A percentile compares a stretch with the other conserved stretches of the same genome.
Conservation (phyloP, 202 grass and related monocot species). For the Setaria viridis region DNA sequence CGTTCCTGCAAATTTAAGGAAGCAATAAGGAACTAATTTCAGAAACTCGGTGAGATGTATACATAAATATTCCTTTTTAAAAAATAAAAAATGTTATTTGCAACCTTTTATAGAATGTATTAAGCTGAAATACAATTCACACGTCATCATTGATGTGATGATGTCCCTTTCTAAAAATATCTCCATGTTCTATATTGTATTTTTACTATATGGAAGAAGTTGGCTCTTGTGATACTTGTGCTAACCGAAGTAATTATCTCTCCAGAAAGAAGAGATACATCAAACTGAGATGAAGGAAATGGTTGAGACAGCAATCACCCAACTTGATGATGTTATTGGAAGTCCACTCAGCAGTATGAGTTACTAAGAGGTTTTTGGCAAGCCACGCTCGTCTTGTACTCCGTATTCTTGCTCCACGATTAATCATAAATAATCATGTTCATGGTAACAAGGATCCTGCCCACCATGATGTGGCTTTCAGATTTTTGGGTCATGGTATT, state of each 20-base stretch:
- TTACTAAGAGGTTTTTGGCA: background rate
- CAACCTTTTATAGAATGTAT: background rate
- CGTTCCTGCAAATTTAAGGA: background rate
- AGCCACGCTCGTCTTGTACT: background rate
- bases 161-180: background rate
- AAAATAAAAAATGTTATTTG: background rate
- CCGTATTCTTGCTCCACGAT: too few relatives aligned
- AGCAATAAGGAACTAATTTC: background rate
- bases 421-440: slow-evolving; percentile 1
- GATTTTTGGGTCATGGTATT: background rate
- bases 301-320: slow-evolving; percentile 45
- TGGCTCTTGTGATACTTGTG: background rate
- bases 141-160: background rate
- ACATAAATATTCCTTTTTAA: background rate
- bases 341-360: slow-evolving; percentile 42
- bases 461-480: background rate
- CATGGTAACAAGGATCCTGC: background rate
- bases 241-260: background rate
- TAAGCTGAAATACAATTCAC: background rate
- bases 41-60: background rate
- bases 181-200: background rate
- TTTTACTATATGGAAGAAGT: background rate
- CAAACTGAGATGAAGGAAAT: slow-evolving; percentile 45
- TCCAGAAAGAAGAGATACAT: slow-evolving; percentile 44
- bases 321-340: slow-evolving; percentile 21